Conservation (phyloP, 306 rosid species). For the Calophaca sinica region DNA sequence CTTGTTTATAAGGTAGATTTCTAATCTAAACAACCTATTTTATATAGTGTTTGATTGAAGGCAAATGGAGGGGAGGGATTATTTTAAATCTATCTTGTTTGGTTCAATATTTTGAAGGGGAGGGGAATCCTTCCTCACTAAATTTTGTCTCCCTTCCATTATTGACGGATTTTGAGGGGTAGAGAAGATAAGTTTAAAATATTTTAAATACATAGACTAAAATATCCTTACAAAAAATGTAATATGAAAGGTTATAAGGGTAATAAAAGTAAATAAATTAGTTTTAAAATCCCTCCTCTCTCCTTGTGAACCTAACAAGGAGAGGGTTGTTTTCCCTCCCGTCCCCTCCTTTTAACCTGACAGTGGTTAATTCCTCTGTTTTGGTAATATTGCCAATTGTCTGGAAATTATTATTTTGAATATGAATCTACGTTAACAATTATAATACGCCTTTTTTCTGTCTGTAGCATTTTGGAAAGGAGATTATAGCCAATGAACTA, state of each 20-base stretch:
- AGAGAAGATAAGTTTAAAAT: neutral
- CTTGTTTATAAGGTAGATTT: constrained; percentile 82
- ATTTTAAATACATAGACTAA: neutral
- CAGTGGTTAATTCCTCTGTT: neutral
- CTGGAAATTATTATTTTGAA: constrained; percentile 9
- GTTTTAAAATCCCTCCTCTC: neutral
- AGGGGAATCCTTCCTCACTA: neutral
- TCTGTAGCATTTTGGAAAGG: constrained; percentile 87
- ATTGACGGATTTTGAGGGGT: neutral
- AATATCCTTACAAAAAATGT: neutral
- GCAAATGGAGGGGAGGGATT: neutral
- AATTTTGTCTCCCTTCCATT: neutral
- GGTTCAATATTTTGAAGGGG: neutral
- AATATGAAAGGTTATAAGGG: neutral
- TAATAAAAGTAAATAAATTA: neutral
- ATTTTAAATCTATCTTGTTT: neutral
- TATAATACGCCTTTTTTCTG: constrained; percentile 8
- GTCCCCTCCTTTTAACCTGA: too few species aligned
- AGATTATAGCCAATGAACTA: constrained; percentile 94
- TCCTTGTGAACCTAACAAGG: too few species aligned
- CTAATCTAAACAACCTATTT: constrained; percentile 20
- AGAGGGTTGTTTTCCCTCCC: neutral
- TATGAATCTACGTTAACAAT: constrained; percentile 24
- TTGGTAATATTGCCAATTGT: neutral
- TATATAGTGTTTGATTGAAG: constrained; percentile 1